A percentile compares a stretch with the other conserved stretches of the same genome.
phyloP scores from a whole-genome alignment of 2,329 filamentous ascomycete species.

The Emydomyces testavorans region DNA sequence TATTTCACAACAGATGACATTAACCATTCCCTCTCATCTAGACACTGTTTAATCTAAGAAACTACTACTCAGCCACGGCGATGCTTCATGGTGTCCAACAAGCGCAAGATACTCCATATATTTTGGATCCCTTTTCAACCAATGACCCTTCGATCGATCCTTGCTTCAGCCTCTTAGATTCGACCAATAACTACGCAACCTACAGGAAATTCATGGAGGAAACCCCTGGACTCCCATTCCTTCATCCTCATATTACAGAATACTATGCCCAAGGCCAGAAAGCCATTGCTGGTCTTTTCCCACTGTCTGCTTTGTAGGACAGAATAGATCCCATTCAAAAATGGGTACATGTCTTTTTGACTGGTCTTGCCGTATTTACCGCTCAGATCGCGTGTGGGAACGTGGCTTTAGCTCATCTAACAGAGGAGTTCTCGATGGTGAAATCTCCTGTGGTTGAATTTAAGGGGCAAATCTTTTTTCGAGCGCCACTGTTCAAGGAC shows the following conservation, averaged over 20 bases:
- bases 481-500: background rate
- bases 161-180: constrained; percentile 22
- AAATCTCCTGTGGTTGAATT: background rate
- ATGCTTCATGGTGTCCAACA: constrained; percentile 29
- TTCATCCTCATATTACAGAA: constrained; percentile 30
- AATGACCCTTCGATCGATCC: background rate
- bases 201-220: constrained; percentile 28
- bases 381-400: background rate
- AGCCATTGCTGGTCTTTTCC: constrained; percentile 14
- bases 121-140: background rate
- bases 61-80: constrained; percentile 32
- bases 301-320: constrained; percentile 12
- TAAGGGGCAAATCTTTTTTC: background rate
- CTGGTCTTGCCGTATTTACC: background rate
- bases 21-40: constrained; percentile 16
- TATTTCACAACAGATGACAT: background rate
- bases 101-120: constrained; percentile 18
- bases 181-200: constrained; percentile 26
- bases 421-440: background rate
- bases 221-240: constrained; percentile 30
- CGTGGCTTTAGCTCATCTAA: background rate
- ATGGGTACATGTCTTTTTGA: background rate
- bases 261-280: constrained; percentile 14
- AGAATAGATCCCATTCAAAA: background rate
- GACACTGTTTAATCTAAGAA: constrained; percentile 23